Evolutionary conservation across 164 flowering plant species (phyloP).

Genomic region (Piper longum): DNA sequence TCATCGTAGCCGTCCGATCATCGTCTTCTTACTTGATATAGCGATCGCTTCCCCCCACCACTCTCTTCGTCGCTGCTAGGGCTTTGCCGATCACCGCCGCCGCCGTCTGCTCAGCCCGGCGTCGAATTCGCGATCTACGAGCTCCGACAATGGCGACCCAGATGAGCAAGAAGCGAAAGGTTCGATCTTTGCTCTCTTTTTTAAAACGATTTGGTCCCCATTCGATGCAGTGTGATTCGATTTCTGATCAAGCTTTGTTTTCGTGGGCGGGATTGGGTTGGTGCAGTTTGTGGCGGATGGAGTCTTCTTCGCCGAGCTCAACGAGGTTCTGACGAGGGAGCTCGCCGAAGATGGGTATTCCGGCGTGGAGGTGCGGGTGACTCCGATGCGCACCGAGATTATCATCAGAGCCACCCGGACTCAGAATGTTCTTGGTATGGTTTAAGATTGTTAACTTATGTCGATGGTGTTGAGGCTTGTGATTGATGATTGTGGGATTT

Average conservation of each 20-base stretch:
- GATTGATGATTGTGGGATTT: not conserved
- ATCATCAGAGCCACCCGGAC: constrained; percentile 23
- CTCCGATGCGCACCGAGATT: constrained; percentile 27
- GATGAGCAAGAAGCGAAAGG: constrained; percentile 19
- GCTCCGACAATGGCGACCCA: constrained; percentile 13
- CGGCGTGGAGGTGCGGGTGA: constrained; percentile 24
- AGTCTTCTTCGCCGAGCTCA: constrained; percentile 21
- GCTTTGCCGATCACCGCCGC: not conserved
- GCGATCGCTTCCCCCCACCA: not conserved
- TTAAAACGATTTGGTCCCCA: not conserved
- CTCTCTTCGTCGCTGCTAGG: not conserved
- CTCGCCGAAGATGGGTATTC: constrained; percentile 28
- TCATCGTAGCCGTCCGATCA: constrained; percentile 4
- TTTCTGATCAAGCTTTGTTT: not conserved
- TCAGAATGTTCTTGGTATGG: constrained; percentile 11
- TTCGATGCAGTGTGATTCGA: not conserved
- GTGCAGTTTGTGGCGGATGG: constrained; percentile 23
- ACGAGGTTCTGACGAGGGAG: constrained; percentile 23
- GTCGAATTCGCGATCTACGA: not conserved
- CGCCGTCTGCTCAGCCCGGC: not conserved
- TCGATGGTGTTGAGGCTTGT: not conserved
- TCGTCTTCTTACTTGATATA: not conserved
- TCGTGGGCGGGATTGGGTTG: not conserved
- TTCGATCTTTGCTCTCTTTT: not conserved
- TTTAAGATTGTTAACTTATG: not conserved